Percentiles rank a stretch among this genome's conserved stretches.
These are phyloP conservation scores for Globisporangium radiosum DNA, from an alignment of 352 stramenopile genomes.

Conservation along the genomic window DNA sequence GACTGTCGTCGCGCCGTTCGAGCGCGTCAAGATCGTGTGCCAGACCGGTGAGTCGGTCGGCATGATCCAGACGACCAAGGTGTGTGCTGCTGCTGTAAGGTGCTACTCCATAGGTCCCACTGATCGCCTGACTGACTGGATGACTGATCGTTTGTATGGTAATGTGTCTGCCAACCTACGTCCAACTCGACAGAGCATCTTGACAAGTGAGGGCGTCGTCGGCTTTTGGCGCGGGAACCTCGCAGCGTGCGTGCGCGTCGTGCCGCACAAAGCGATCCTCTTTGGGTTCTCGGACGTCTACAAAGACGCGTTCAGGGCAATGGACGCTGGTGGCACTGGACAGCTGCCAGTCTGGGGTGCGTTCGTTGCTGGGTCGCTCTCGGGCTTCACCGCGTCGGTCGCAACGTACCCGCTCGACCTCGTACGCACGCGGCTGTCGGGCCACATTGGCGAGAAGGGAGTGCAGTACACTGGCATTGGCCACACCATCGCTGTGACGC, in stretches of 20 bases:
- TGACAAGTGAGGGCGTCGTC: constrained; percentile 39
- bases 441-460: constrained; percentile 56
- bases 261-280: constrained; percentile 73
- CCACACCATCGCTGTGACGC: constrained; percentile 58
- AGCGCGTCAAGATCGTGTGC: constrained; percentile 84
- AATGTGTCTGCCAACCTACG: no score
- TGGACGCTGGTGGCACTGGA: constrained; percentile 16
- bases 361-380: constrained; percentile 65
- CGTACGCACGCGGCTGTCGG: constrained; percentile 73
- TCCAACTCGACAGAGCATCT: constrained; percentile 36
- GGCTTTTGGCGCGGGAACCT: constrained; percentile 77
- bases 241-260: constrained; percentile 68
- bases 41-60: constrained; percentile 67
- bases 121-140: neutral
- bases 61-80: constrained; percentile 63
- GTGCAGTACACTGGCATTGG: constrained; percentile 69
- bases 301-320: constrained; percentile 62
- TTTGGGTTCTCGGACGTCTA: constrained; percentile 86
- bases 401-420: constrained; percentile 85
- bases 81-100: neutral
- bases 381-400: constrained; percentile 80
- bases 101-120: neutral
- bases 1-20: constrained; percentile 75
- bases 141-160: no score
- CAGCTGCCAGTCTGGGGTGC: constrained; percentile 42